These are phyloP conservation scores for Clausena lansium DNA, from an alignment of 345 rosid genomes.

Conservation along the genomic window DNA sequence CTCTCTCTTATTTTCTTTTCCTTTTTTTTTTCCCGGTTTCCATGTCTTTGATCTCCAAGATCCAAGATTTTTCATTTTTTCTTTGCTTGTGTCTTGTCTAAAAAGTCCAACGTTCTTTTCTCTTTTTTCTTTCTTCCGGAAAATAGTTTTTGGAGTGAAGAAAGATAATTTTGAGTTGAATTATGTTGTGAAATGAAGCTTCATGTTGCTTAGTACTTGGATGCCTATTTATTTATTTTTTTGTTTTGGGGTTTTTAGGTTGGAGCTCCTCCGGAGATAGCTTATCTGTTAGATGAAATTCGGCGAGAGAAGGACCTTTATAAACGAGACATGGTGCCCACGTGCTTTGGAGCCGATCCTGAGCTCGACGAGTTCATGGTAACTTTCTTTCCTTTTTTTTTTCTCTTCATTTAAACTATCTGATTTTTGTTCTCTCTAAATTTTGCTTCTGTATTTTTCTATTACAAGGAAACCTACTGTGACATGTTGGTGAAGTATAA, in stretches of 20 bases:
- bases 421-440: background rate
- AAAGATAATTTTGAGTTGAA: too few species aligned
- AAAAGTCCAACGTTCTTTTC: background rate
- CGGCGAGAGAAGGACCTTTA: slow-evolving; percentile 44
- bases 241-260: slow-evolving; percentile 37
- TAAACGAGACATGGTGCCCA: slow-evolving; percentile 39
- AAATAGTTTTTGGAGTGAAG: too few species aligned
- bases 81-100: background rate
- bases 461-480: slow-evolving; percentile 64
- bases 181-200: background rate
- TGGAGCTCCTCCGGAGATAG: slow-evolving; percentile 88
- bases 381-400: background rate
- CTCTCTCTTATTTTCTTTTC: background rate
- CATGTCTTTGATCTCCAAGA: slow-evolving; percentile 5
- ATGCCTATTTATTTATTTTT: background rate
- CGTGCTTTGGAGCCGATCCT: slow-evolving; percentile 74
- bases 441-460: background rate
- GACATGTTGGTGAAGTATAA: slow-evolving; percentile 75
- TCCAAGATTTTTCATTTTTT: background rate
- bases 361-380: slow-evolving; percentile 99
- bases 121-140: background rate
- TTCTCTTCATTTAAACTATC: background rate
- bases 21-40: background rate
- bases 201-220: background rate
- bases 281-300: slow-evolving; percentile 63